Evolutionary conservation across 1,284 basidiomycete genomes (phyloP), one percentile per base, ranked within the genome.

Genomic region (Tilletiaria anomala): DNA sequence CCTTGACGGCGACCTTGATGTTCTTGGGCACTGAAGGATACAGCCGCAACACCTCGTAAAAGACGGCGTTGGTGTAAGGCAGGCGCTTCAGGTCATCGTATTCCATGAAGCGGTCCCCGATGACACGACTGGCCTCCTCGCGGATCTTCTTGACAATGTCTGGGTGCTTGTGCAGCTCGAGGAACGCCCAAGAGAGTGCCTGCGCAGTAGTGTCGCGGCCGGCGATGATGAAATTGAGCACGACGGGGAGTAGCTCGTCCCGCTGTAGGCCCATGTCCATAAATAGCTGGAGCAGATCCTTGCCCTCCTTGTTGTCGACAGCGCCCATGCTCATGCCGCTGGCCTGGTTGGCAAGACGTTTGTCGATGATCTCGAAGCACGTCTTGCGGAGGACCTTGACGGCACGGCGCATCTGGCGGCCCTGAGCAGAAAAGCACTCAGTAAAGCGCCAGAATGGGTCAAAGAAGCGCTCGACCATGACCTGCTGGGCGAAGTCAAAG

Each of bases 191-290:
- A 3, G 49, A 46, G 6, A 57, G 42, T 10, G 49, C 47, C 35
- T 58, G 56, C 1, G 56, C 56, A 1, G 57, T 58, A 5, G 57
- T 59, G 40, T 59, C 57, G 5, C 54, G 45, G 8, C 58, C 58
- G 10, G 58, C 58, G 26, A 61, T 56, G 39, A 61, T 44, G 34
- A 61, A 61, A 44, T 60, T 60, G 34, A 56, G 52, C 37, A 58
- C 56, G 8, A 55, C 48, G 11, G 50, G 42, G 12, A 53, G 51
- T 6, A 61, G 56, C 17, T 58, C 58, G 14, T 56, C 49, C 6
- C 52, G 45, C 16, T 48, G 41, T 17, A 47, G 47, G 5, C 49
- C 51, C 31, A 49, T 36, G 21, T 61, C 54, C 47, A 61, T 61
- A 40, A 61, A 61, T 4, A 58, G 49, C 17, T 52, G 53, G 29